These are phyloP conservation scores for Nemania sp. DNA, from an alignment of 2,329 filamentous ascomycete species.

Conservation along the genomic window DNA sequence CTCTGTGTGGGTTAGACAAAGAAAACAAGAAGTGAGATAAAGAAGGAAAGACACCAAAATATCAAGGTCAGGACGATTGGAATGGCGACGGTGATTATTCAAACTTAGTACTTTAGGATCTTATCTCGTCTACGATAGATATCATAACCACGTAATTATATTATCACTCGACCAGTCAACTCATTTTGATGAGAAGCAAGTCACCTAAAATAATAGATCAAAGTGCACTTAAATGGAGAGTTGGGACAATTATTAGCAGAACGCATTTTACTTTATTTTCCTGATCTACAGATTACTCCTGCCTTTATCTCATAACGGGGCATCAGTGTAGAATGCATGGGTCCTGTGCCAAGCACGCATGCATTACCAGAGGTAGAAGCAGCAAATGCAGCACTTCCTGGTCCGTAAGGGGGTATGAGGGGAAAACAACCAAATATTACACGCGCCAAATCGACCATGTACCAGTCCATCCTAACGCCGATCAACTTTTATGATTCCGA, in stretches of 20 bases:
- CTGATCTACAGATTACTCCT: conserved; percentile 38
- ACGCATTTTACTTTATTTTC: conserved; percentile 17
- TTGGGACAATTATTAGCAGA: neutral
- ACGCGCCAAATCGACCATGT: conserved; percentile 36
- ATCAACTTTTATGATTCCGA: conserved; percentile 46
- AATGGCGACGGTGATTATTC: no score
- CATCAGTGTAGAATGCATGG: conserved; percentile 41
- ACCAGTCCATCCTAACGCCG: conserved; percentile 47
- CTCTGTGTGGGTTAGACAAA: no score
- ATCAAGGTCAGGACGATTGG: no score
- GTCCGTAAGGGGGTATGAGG: conserved; percentile 39
- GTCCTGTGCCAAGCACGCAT: conserved; percentile 25
- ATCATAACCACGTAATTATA: no score
- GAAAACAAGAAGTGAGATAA: no score
- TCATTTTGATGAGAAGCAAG: no score
- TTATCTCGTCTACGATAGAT: no score
- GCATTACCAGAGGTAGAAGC: conserved; percentile 26
- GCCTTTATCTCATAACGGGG: conserved; percentile 38
- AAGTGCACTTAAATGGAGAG: neutral
- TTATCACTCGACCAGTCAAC: no score
- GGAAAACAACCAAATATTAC: conserved; percentile 35
- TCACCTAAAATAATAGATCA: neutral
- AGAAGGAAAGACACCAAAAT: no score
- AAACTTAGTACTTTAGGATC: no score
- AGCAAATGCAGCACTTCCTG: conserved; percentile 18